Conservation (phyloP, 1,284 basidiomycete species). For the Heterobasidion occidentale region DNA sequence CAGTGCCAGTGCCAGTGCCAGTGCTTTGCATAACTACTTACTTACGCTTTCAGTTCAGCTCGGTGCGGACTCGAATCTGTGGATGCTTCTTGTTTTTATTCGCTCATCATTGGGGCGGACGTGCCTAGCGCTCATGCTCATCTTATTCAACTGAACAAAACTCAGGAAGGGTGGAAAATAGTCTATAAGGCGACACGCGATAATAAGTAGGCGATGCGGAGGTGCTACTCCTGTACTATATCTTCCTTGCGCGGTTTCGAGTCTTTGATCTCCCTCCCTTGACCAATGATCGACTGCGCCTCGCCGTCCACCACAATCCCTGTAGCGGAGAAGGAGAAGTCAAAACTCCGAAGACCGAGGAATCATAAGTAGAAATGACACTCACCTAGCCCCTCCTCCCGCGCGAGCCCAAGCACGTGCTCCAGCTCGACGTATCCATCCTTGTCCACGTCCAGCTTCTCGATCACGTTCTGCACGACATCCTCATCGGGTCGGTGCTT, state of each 20-base stretch:
- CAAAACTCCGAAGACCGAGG: neutral
- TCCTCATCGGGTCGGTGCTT: conserved; percentile 91
- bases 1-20: no score
- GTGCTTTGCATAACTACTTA: no score
- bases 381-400: conserved; percentile 70
- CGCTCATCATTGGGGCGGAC: no score
- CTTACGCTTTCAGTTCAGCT: no score
- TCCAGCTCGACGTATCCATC: conserved; percentile 91
- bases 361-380: conserved; percentile 5
- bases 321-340: conserved; percentile 14
- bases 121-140: no score
- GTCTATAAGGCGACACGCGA: neutral
- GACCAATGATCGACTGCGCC: conserved; percentile 65
- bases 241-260: conserved; percentile 80
- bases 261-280: conserved; percentile 69
- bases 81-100: no score
- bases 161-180: neutral
- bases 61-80: no score
- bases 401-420: conserved; percentile 74
- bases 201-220: neutral
- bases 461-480: conserved; percentile 81
- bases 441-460: conserved; percentile 94
- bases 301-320: conserved; percentile 71
- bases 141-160: no score
- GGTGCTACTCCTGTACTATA: conserved; percentile 65